Percentiles rank a stretch among this genome's conserved stretches.
Evolutionary conservation across 208 protist genomes (phyloP).

Genomic region (Spongospora subterranea): DNA sequence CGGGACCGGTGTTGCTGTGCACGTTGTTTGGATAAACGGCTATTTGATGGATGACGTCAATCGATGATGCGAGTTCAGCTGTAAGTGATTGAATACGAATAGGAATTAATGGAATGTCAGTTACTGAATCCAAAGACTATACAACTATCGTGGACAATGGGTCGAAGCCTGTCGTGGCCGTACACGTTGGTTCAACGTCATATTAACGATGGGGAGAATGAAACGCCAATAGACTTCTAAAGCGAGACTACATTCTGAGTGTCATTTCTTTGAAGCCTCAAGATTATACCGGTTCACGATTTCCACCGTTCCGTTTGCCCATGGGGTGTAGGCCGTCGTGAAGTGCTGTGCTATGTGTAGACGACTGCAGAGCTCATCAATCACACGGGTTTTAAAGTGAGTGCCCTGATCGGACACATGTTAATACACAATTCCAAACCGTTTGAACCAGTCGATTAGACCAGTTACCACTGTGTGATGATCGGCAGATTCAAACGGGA

Average conservation of each 20-base stretch:
- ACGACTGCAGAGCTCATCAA: background rate
- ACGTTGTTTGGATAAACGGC: conserved; percentile 19
- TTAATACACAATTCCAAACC: conserved; percentile 18
- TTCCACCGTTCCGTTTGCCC: too few relatives aligned
- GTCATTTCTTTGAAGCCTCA: background rate
- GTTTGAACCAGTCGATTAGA: conserved; percentile 1
- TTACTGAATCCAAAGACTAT: background rate
- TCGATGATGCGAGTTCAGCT: background rate
- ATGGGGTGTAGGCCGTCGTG: background rate
- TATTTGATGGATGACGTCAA: background rate
- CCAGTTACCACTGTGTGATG: background rate
- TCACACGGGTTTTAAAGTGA: background rate
- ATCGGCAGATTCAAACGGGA: conserved; percentile 12
- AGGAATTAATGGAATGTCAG: background rate
- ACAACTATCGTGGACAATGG: background rate
- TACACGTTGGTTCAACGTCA: background rate
- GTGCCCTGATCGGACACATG: background rate
- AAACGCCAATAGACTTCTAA: background rate
- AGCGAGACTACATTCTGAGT: background rate
- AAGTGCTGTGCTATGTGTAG: conserved; percentile 14
- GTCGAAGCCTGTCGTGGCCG: background rate
- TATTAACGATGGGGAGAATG: background rate
- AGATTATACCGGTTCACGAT: background rate
- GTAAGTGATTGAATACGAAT: background rate
- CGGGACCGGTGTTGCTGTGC: background rate